Percentiles rank a stretch among this genome's conserved stretches.
Evolutionary conservation across 345 rosid species (phyloP).

Genomic region (Rhodamnia argentea): DNA sequence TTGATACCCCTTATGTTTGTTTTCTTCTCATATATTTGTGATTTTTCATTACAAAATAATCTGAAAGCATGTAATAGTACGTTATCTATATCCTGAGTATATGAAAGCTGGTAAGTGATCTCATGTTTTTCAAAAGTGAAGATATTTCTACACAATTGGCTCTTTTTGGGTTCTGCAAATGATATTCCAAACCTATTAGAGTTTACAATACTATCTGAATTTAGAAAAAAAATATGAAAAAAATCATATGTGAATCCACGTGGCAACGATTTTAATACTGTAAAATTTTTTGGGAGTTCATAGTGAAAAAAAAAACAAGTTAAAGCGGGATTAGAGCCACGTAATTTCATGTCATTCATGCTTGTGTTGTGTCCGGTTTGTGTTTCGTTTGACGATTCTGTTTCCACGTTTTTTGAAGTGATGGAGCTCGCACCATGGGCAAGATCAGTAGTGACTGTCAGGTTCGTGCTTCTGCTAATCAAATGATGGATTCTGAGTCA

Average conservation of each 20-base stretch:
- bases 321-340: background rate
- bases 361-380: background rate
- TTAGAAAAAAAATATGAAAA: background rate
- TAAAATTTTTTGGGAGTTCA: background rate
- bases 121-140: background rate
- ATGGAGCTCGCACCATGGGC: background rate
- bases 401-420: background rate
- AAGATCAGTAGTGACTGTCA: background rate
- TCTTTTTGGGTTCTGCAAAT: background rate
- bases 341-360: background rate
- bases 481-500: background rate
- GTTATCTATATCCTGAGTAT: background rate
- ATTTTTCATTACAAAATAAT: background rate
- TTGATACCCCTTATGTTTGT: background rate
- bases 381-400: background rate
- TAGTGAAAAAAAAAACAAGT: background rate
- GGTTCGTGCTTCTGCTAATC: background rate
- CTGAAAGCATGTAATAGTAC: background rate
- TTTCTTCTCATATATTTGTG: background rate
- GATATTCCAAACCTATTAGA: background rate
- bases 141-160: background rate
- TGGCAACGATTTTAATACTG: background rate
- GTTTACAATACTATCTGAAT: background rate
- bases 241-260: background rate
- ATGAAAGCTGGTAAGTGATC: background rate